phyloP scores from a whole-genome alignment of 148 eudicot genomes.

The Cornus suecica region DNA sequence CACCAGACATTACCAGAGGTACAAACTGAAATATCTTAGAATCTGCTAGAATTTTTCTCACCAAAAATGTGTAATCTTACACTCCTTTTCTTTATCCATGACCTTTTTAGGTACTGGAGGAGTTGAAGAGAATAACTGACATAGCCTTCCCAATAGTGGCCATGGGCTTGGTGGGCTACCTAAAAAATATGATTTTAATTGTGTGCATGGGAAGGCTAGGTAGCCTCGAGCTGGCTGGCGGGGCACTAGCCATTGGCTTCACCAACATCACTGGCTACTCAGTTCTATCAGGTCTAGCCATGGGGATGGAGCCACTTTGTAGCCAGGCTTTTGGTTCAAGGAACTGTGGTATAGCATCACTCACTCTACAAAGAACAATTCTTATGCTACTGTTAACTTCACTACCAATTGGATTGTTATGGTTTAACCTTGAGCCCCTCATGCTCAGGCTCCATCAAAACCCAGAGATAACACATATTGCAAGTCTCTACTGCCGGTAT shows the following conservation, averaged over 20 bases:
- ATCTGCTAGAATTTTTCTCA: not conserved
- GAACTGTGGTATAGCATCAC: constrained; percentile 44
- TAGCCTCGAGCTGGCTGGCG: constrained; percentile 79
- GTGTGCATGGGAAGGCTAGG: constrained; percentile 81
- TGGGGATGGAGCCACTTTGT: constrained; percentile 91
- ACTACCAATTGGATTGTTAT: constrained; percentile 60
- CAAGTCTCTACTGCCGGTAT: constrained; percentile 66
- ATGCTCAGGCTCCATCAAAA: constrained; percentile 67
- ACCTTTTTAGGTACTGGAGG: constrained; percentile 54
- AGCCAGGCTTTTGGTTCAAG: constrained; percentile 84
- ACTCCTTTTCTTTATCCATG: constrained; percentile 8
- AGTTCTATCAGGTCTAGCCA: constrained; percentile 73
- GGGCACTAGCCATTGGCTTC: constrained; percentile 88
- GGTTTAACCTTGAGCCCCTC: constrained; percentile 70
- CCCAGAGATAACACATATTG: constrained; percentile 53
- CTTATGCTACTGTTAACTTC: constrained; percentile 51
- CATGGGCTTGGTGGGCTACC: constrained; percentile 61
- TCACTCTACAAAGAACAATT: constrained; percentile 54
- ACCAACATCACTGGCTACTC: constrained; percentile 88
- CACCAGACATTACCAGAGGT: constrained; percentile 54
- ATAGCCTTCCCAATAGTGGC: constrained; percentile 68
- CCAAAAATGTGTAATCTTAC: not conserved
- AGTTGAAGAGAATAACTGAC: constrained; percentile 58
- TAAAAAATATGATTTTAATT: constrained; percentile 70
- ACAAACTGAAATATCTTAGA: constrained; percentile 21